These are phyloP conservation scores for Alternaria burnsii DNA, from an alignment of 2,329 filamentous ascomycete species.

Conservation along the genomic window DNA sequence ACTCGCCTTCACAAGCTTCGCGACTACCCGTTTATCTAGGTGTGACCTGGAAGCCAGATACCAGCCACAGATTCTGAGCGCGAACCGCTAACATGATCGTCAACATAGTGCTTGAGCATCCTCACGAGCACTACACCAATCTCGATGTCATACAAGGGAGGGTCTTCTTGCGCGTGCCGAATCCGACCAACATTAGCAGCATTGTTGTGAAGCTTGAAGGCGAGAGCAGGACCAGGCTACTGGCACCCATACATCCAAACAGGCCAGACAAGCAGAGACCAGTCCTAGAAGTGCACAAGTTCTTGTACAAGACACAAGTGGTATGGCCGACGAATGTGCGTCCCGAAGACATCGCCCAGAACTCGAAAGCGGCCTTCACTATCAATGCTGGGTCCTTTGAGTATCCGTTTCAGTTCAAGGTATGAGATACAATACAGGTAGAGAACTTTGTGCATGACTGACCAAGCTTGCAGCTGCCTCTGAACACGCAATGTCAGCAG, in stretches of 20 bases:
- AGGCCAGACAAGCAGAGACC: slow-evolving; percentile 55
- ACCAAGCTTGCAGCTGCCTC: slow-evolving; percentile 54
- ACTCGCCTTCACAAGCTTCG: slow-evolving; percentile 23
- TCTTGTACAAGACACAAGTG: slow-evolving; percentile 76
- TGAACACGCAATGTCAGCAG: slow-evolving; percentile 74
- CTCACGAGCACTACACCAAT: slow-evolving; percentile 79
- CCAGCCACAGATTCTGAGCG: slow-evolving; percentile 2
- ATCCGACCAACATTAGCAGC: slow-evolving; percentile 56
- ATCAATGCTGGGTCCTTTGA: slow-evolving; percentile 75
- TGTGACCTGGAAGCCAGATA: slow-evolving; percentile 7
- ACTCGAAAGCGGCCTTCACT: slow-evolving; percentile 61
- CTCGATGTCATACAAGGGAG: slow-evolving; percentile 74
- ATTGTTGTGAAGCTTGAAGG: slow-evolving; percentile 86
- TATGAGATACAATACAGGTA: slow-evolving; percentile 54
- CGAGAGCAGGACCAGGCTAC: slow-evolving; percentile 74
- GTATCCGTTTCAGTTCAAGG: slow-evolving; percentile 81
- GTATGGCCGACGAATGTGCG: slow-evolving; percentile 70
- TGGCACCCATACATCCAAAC: slow-evolving; percentile 56
- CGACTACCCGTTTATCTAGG: slow-evolving; percentile 28
- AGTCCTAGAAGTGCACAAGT: slow-evolving; percentile 64
- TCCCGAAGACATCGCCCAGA: slow-evolving; percentile 49
- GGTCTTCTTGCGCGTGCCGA: slow-evolving; percentile 56
- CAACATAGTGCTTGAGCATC: slow-evolving; percentile 70
- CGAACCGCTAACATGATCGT: slow-evolving; percentile 55
- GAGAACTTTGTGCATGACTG: not conserved